Base-by-base conservation (phyloP, 2,329 filamentous ascomycete species). In the Alternaria atra region DNA sequence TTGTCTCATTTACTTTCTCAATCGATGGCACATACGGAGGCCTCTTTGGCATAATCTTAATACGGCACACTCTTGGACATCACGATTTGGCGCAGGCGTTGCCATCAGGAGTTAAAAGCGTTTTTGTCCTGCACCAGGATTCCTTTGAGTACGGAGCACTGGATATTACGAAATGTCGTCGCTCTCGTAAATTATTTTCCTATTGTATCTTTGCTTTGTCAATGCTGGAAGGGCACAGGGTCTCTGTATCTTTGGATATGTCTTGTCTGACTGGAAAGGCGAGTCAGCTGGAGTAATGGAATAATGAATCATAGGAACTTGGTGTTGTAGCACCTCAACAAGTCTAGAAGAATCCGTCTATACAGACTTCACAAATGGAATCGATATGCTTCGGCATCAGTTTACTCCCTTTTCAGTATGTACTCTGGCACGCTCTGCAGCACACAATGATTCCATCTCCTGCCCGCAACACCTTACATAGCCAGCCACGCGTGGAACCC, bases 1-100 rank as follows among this genome's bases (percentile, higher is more conserved):
- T 56, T 51, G 25, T 51, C 30, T 47, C 34, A 32, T 52, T 47
- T 20, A 52, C 34, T 46, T 42, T 52, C 40, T 47, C 32, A 27
- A 37, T 29, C 39, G 12, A 29, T 25, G 44, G 51, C 35, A 29
- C 52, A 50, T 15, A 39, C 47, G 40, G 34, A 52, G 46, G 48
- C 40, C 42, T 34, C 37, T 40, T 58, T 20, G 56, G 53, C 52
- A 51, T 60, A 52, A 57, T 60, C 53, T 56, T 52, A 60, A 60
- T 57, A 56, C 40, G 32, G 39, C 15, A 40, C 53, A 46, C 29
- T 42, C 30, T 57, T 50, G 34, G 34, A 32, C 46, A 50, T 60
- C 42, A 57, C 47, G 53, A 47, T 17, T 52, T 35, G 51, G 57
- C 51, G 52, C 25, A n/a, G 32, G 53, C 46, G 51, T 59, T 59